Evolutionary conservation across 2,329 filamentous ascomycete genomes (phyloP), one percentile per base, ranked within the genome.

Genomic region (Exophiala alcalophila): DNA sequence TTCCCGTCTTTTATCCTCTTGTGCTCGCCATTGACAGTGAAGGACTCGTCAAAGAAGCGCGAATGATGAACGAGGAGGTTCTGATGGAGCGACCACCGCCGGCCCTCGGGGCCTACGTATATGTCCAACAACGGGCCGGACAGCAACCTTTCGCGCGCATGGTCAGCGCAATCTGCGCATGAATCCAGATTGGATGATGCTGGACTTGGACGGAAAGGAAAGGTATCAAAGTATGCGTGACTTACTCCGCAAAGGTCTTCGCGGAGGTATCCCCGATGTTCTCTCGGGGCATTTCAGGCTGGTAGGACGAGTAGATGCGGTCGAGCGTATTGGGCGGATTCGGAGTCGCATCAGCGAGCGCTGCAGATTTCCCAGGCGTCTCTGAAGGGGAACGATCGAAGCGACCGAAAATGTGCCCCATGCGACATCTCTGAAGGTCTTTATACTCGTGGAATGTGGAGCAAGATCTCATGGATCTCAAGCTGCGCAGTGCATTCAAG

Each of bases 11-110:
- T 60, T 30, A 52, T 47, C 9, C 36, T 32, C 23, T 47, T 47
- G 29, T 58, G 58, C 39, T 65, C 59, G 25, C 59, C 62, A 24
- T 65, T 50, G 34, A 53, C 58, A 24, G 66, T 62, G 35, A 59
- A 48, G 21, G 61, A 57, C 28, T 60, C 59, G 40, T 66, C 60
- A 49, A 68, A 68, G 53, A 65, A 68, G 27, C 67, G 66, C n/a
- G 72, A 74, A 55, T 76, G 72, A 58, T 76, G 68, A 53, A 65
- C 68, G 29, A 77, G 65, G 18, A 77, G 62, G 55, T 74, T 76
- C 43, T 68, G 69, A 59, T 76, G 73, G 31, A 77, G 60, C 26
- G 64, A 63, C 73, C 73, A 77, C 46, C 70, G 70, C 39, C 69
- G 67, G 54, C 62, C 64, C 33, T 65, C 61, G 36, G 58, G 53